Base-by-base conservation (phyloP, 2,329 filamentous ascomycete genomes). In the Fusarium agapanthi region DNA sequence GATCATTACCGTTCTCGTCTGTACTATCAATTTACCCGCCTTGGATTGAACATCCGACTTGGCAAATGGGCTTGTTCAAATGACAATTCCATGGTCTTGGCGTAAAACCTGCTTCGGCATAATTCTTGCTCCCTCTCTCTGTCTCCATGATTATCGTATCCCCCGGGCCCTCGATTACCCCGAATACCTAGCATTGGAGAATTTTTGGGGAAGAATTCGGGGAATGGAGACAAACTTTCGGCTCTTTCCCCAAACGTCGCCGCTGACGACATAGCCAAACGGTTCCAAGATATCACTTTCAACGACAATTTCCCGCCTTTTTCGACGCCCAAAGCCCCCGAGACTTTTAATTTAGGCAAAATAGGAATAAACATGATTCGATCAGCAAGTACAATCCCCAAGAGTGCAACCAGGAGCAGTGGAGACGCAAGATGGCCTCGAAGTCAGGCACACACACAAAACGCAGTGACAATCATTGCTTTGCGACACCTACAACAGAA, bases 171-270 rank as follows among this genome's bases (percentile, higher is more conserved):
- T 26, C 16, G 34, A 67, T 58, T 75, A 67, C 73, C 73, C 75
- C 73, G 65, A 75, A 65, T 30, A 44, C n/a, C n/a, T n/a, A n/a
- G n/a, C n/a, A 35, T 44, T 44, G 73, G 71, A 65, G 72, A 72
- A 63, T 56, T 71, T 56, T 71, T 51, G 57, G 61, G 56, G 57
- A 58, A 59, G 55, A 70, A 70, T 59, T 72, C 35, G 69, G 59
- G 69, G 69, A 63, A 57, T 34, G 45, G 40, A 53, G 55, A 48
- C 28, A 40, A 54, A n/a, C 62, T 28, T 72, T 77, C 65, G 71
- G 75, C 28, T 68, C 74, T 75, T 77, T 77, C 75, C 74, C 75
- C 74, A 69, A 72, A 70, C 61, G 50, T 22, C 30, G 28, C 44
- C 44, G 55, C n/a, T 59, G 55, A 67, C 68, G 72, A 73, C 63